Evolutionary conservation across 306 rosid genomes (phyloP).

Genomic region (Trichosanthes truncata): DNA sequence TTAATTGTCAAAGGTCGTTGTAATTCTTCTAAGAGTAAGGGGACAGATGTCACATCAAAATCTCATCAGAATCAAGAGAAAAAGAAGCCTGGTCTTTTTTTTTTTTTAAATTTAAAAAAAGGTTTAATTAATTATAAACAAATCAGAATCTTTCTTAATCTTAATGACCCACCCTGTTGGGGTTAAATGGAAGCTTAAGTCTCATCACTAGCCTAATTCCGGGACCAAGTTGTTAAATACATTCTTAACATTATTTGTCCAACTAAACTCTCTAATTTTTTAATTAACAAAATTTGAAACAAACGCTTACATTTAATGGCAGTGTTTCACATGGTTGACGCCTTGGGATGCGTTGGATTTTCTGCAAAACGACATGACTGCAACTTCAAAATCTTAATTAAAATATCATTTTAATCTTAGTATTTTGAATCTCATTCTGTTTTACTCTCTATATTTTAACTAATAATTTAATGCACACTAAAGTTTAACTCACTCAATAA

Average conservation of each 20-base stretch:
- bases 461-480: not conserved
- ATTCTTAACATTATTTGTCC: not conserved
- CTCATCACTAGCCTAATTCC: not conserved
- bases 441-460: too few relatives aligned
- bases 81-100: not conserved
- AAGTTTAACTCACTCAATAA: not conserved
- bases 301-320: not conserved
- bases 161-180: not conserved
- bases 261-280: not conserved
- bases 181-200: not conserved
- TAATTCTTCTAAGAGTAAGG: not conserved
- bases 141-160: not conserved
- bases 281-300: not conserved
- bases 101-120: too few relatives aligned
- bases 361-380: not conserved
- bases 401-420: too few relatives aligned
- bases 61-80: constrained; percentile 1
- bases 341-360: constrained; percentile 5
- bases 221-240: not conserved
- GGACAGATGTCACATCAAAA: constrained; percentile 7
- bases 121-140: not conserved
- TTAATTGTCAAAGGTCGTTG: not conserved
- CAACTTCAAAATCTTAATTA: not conserved
- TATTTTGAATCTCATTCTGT: too few relatives aligned
- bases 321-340: not conserved